Evolutionary conservation across 2,329 filamentous ascomycete species (phyloP), one percentile per base, ranked within the genome.

Genomic region (Elsinoe necatrix): DNA sequence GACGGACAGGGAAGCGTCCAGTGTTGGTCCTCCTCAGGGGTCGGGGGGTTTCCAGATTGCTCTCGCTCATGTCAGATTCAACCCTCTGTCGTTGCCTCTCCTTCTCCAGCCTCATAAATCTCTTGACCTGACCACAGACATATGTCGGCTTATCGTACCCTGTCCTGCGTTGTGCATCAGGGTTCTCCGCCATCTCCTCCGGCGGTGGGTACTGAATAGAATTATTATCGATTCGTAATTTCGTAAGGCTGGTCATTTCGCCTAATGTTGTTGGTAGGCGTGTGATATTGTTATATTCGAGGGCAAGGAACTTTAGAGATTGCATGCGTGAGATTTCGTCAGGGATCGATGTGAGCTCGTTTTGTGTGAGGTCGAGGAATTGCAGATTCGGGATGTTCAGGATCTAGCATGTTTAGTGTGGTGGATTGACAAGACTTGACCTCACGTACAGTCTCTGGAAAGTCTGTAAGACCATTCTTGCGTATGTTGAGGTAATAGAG

Each of bases 361-460:
- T 97, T 64, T 88, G 83, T 68, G 90, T 91, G 56, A 97, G 79
- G 72, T 97, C 92, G 60, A 97, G 80, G 58, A 96, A 95, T 72
- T 97, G 91, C 56, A 97, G 80, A 31, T 89, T 87, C 54, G 82
- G 85, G 60, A 97, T 79, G 69, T 90, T 84, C 68, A 92, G 91
- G 58, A 97, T 81, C 90, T 95, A 67, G 62, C 52, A 65, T 57
- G 59, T 69, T n/a, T 65, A 48, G 20, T 9, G 16, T 12, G 18
- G 14, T 16, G 25, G 14, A 37, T 4, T 4, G 7, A 21, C 12
- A 12, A 41, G 9, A 29, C 35, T 20, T 23, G 11, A 20, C 7
- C n/a, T 34, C 21, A 75, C 82, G 61, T 76, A 86, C 83, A 62
- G 78, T 78, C 64, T 77, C 77, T 45, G 84, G 84, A 63, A 87